Evolutionary conservation across 1,139 yeast genomes (phyloP).

Genomic region (Lodderomyces margitis): DNA sequence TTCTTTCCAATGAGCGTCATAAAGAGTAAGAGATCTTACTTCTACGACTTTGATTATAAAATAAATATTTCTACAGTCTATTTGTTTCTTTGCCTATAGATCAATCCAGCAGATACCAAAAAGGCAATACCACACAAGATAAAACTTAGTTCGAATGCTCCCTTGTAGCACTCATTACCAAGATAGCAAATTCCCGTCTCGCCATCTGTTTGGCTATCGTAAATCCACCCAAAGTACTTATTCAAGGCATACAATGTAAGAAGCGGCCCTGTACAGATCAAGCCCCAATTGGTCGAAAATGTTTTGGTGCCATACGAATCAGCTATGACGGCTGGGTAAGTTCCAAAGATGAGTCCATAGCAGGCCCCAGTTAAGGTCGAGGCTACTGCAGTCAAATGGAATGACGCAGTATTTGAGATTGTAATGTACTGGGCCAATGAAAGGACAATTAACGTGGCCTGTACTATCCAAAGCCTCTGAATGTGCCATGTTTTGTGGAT

Average conservation of each 20-base stretch:
- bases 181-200: slow-evolving; percentile 34
- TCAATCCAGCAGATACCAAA: slow-evolving; percentile 21
- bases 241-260: slow-evolving; percentile 34
- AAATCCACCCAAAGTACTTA: slow-evolving; percentile 39
- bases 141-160: slow-evolving; percentile 33
- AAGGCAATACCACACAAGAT: slow-evolving; percentile 24
- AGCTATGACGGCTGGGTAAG: slow-evolving; percentile 48
- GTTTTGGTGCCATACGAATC: slow-evolving; percentile 42
- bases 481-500: slow-evolving; percentile 31
- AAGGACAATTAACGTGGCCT: slow-evolving; percentile 27
- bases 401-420: slow-evolving; percentile 26
- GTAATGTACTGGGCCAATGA: slow-evolving; percentile 32
- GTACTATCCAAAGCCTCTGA: slow-evolving; percentile 42
- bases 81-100: slow-evolving; percentile 26
- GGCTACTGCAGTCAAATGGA: slow-evolving; percentile 28
- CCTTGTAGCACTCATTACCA: slow-evolving; percentile 38
- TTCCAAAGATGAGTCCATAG: slow-evolving; percentile 43
- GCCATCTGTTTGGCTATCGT: slow-evolving; percentile 34
- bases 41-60: too few relatives aligned
- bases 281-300: slow-evolving; percentile 48
- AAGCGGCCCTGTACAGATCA: slow-evolving; percentile 44
- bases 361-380: slow-evolving; percentile 38
- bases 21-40: too few relatives aligned
- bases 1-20: too few relatives aligned
- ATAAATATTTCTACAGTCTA: slow-evolving; percentile 1